Percentiles rank a stretch among this genome's conserved stretches.
Conservation (phyloP, 2,329 filamentous ascomycete genomes). For the Sporothrix phasma region DNA sequence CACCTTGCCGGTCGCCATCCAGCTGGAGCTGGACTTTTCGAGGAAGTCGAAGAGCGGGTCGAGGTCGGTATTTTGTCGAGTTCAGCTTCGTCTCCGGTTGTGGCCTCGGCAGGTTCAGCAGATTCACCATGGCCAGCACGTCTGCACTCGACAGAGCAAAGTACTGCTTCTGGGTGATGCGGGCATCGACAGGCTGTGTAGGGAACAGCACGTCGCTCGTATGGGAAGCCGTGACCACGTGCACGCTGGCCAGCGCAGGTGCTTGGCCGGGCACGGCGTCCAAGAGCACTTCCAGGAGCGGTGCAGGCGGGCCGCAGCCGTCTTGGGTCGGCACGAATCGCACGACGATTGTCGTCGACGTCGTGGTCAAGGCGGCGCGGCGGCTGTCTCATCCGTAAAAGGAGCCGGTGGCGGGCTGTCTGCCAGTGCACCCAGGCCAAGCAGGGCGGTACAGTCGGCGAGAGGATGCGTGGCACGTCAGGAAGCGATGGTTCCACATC, state of each 20-base stretch:
- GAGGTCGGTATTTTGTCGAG: constrained; percentile 12
- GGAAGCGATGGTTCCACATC: background rate
- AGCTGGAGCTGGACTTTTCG: constrained; percentile 36
- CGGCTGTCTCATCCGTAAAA: background rate
- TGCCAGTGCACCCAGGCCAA: constrained; percentile 28
- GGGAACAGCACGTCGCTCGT: constrained; percentile 39
- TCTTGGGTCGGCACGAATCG: constrained; percentile 32
- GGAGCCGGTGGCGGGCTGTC: constrained; percentile 24
- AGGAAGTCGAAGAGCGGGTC: constrained; percentile 36
- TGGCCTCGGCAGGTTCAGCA: no score
- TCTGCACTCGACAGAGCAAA: constrained; percentile 23
- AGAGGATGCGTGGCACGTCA: constrained; percentile 30
- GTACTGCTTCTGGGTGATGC: constrained; percentile 33
- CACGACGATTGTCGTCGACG: constrained; percentile 32
- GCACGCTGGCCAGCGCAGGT: background rate
- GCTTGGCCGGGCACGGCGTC: background rate
- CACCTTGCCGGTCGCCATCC: constrained; percentile 33
- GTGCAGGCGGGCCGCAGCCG: constrained; percentile 13
- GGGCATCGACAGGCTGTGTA: constrained; percentile 37
- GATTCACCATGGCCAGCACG: constrained; percentile 1
- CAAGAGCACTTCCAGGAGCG: constrained; percentile 31
- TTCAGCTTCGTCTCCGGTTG: no score
- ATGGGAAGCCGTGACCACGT: constrained; percentile 30
- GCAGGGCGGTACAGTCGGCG: constrained; percentile 39
- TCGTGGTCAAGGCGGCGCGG: background rate